Conservation (phyloP, 208 protist genomes). For the Angomonas ambiguus region DNA sequence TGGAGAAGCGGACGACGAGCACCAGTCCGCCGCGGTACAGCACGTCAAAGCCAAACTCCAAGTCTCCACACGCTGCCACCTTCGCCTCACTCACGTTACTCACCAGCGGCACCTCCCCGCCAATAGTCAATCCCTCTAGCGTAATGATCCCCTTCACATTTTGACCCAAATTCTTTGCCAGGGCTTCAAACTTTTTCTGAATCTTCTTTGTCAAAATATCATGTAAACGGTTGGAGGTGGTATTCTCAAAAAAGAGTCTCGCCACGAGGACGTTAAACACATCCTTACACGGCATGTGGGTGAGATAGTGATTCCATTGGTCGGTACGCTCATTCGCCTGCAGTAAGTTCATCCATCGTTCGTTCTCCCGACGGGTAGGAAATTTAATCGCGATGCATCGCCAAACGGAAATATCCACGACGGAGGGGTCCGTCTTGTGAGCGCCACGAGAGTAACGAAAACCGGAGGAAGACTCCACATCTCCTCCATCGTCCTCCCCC, state of each 20-base stretch:
- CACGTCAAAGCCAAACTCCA: slow-evolving; percentile 82
- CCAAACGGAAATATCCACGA: slow-evolving; percentile 25
- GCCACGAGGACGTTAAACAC: slow-evolving; percentile 76
- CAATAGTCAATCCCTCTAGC: slow-evolving; percentile 58
- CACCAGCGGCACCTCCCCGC: slow-evolving; percentile 76
- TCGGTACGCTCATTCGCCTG: slow-evolving; percentile 49
- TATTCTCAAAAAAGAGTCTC: slow-evolving; percentile 85
- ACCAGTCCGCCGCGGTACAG: slow-evolving; percentile 76
- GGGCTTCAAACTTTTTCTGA: slow-evolving; percentile 56
- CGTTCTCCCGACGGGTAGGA: slow-evolving; percentile 63
- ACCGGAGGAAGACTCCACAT: too few species aligned
- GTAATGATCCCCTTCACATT: slow-evolving; percentile 60
- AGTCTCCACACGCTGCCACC: slow-evolving; percentile 47
- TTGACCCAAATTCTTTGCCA: slow-evolving; percentile 55
- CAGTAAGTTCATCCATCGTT: slow-evolving; percentile 82
- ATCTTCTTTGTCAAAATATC: slow-evolving; percentile 61
- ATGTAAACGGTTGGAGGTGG: slow-evolving; percentile 44
- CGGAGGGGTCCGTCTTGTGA: not conserved
- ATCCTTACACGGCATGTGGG: slow-evolving; percentile 52
- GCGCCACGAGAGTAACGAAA: not conserved
- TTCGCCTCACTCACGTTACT: slow-evolving; percentile 51
- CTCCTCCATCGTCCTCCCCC: too few species aligned
- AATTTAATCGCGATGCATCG: slow-evolving; percentile 69
- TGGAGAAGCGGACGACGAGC: slow-evolving; percentile 60
- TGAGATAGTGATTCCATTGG: slow-evolving; percentile 66